Conservation (phyloP, 2,329 filamentous ascomycete genomes). For the Botrytis squamosa region DNA sequence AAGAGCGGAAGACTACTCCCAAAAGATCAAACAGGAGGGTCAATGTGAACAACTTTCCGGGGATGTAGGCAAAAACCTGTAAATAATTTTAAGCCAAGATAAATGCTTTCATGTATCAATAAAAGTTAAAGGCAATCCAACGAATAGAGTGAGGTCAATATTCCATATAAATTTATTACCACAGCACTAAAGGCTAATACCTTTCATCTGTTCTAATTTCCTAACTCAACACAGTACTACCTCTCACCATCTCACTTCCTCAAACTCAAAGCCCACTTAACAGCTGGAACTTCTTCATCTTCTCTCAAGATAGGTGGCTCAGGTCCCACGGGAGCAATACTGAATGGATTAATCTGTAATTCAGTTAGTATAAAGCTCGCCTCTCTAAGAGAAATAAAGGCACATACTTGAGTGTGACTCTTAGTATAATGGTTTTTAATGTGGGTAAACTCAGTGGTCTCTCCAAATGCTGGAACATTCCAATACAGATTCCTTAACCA, state of each 20-base stretch:
- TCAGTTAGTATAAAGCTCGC: constrained; percentile 37
- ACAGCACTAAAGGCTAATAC: background rate
- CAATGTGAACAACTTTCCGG: background rate
- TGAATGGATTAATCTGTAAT: constrained; percentile 63
- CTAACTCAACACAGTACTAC: background rate
- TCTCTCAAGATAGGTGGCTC: constrained; percentile 75
- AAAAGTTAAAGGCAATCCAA: background rate
- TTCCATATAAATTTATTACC: background rate
- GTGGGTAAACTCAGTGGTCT: constrained; percentile 39
- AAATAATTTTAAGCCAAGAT: background rate
- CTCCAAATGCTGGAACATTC: constrained; percentile 62
- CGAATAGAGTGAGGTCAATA: background rate
- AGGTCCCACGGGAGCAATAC: constrained; percentile 83
- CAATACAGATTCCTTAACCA: constrained; percentile 69
- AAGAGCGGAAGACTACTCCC: background rate
- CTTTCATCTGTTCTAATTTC: background rate
- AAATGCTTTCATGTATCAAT: background rate
- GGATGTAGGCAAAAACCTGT: background rate
- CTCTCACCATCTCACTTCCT: constrained; percentile 28
- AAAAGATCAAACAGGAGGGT: background rate
- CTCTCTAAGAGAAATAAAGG: constrained; percentile 30
- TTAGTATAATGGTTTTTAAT: constrained; percentile 94
- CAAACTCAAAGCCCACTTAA: constrained; percentile 34
- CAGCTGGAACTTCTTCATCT: constrained; percentile 73
- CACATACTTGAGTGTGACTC: constrained; percentile 53